Base-by-base conservation (phyloP, 2,329 filamentous ascomycete genomes). In the Fusarium sarcochroum region DNA sequence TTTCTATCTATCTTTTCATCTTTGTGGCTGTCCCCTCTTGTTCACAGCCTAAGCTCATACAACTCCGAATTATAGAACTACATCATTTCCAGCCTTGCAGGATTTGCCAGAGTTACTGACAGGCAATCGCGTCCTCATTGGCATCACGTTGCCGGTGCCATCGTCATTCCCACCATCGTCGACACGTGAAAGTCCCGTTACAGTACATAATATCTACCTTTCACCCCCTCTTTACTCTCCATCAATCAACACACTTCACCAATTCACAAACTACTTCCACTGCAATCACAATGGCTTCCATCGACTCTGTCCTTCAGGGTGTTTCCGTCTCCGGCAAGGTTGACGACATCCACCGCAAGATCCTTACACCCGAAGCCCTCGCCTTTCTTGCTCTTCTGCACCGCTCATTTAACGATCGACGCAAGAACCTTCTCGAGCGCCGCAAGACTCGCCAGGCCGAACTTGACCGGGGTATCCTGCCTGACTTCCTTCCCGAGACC, bases 401-500 rank as follows among this genome's bases (percentile, higher is more conserved):
- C 84, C 91, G 95, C 78, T 93, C 94, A 70, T 98, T 98, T 87
- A 97, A 98, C 81, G 84, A 81, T 69, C 95, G 91, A 57, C 93
- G 96, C 82, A 97, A 97, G 86, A 85, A 87, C 48, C 89, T 99
- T 42, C 89, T 99, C 55, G 91, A 98, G 83, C 90, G 94, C 76
- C 93, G 96, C 75, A 88, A 91, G 75, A 84, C 91, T 72, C 92
- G 95, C 77, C 96, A 98, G 84, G 91, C 92, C 73, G 94, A 98
- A 87, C 90, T 98, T 68, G 95, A 98, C 85, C 91, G 91, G 79
- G 96, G 96, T 72, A 82, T 89, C 55, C 86, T 98, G 44, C 94
- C 94, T 66, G 94, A 98, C 82, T 98, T 99, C 85, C 88, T 98
- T 54, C 93, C 94, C 62, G 93, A 98, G 87, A 98, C 96, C 63